phyloP scores from a whole-genome alignment of 2,329 filamentous ascomycete genomes.

The Calonectria crousiana region DNA sequence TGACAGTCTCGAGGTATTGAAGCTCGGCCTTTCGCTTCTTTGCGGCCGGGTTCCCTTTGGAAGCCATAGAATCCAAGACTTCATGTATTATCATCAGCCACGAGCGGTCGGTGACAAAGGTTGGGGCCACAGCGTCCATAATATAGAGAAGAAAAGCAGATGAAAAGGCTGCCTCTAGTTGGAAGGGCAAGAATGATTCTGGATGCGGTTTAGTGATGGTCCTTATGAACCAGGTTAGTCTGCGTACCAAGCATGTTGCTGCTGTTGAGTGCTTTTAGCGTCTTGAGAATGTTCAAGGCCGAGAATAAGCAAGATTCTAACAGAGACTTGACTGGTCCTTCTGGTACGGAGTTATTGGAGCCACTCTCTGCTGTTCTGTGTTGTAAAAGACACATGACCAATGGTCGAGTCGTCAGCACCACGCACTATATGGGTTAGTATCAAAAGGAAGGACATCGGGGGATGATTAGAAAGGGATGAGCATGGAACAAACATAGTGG shows the following conservation, averaged over 20 bases:
- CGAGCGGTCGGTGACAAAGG: neutral
- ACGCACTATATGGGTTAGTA: neutral
- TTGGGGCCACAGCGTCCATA: neutral
- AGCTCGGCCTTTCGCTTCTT: slow-evolving; percentile 17
- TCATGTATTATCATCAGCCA: neutral
- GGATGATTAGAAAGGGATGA: neutral
- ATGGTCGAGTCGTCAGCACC: slow-evolving; percentile 10
- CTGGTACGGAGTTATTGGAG: neutral
- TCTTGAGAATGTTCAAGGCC: slow-evolving; percentile 9
- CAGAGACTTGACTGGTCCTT: slow-evolving; percentile 3
- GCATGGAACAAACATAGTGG: slow-evolving; percentile 1
- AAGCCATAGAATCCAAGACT: neutral
- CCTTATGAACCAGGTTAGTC: neutral
- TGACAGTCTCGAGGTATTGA: slow-evolving; percentile 15
- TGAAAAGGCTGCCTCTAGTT: slow-evolving; percentile 5
- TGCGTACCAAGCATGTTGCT: slow-evolving; percentile 2
- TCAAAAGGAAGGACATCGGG: too few species aligned
- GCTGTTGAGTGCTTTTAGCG: neutral
- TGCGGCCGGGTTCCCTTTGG: slow-evolving; percentile 10
- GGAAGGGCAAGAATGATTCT: slow-evolving; percentile 14
- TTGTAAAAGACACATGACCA: slow-evolving; percentile 6
- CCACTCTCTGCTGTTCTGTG: neutral
- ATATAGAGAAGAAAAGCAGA: slow-evolving; percentile 12
- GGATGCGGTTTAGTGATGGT: neutral
- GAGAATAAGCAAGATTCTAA: slow-evolving; percentile 8